These are phyloP conservation scores for Aspergillus fischeri DNA, from an alignment of 2,329 filamentous ascomycete genomes.

Conservation along the genomic window DNA sequence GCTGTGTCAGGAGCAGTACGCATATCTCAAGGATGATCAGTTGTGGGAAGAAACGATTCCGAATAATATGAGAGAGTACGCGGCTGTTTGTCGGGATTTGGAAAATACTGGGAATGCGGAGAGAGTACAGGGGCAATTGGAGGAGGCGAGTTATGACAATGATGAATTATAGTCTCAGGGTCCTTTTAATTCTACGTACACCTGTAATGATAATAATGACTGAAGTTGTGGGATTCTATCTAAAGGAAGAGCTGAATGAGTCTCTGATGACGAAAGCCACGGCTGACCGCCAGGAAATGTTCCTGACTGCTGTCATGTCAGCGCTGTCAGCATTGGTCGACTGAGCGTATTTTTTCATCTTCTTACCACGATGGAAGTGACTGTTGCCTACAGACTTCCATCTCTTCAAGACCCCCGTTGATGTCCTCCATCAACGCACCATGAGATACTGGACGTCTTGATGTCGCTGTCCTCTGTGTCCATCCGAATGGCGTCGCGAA, in stretches of 20 bases:
- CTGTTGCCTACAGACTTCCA: not conserved
- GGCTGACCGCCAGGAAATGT: not conserved
- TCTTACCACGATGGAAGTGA: not conserved
- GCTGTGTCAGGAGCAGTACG: conserved; percentile 27
- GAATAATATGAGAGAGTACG: conserved; percentile 33
- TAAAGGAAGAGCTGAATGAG: too few relatives aligned
- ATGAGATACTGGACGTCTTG: not conserved
- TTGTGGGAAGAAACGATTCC: conserved; percentile 33
- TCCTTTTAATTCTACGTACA: not conserved
- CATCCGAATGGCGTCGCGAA: conserved; percentile 6
- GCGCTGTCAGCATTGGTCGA: not conserved
- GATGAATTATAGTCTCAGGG: conserved; percentile 14
- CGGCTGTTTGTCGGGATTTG: conserved; percentile 25
- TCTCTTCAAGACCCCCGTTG: not conserved
- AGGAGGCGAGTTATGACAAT: conserved; percentile 14
- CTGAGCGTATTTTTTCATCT: not conserved
- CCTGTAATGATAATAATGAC: not conserved
- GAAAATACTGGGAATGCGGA: conserved; percentile 15
- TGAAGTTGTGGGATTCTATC: not conserved
- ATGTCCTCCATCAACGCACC: not conserved
- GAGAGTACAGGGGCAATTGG: conserved; percentile 4
- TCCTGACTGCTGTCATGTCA: not conserved
- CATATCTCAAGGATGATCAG: conserved; percentile 27
- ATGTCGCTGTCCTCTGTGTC: not conserved
- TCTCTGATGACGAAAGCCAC: not conserved